Evolutionary conservation across 768 basidiomycete genomes (phyloP), one percentile per base, ranked within the genome.

Genomic region (Sistotremastrum niveocremeum): DNA sequence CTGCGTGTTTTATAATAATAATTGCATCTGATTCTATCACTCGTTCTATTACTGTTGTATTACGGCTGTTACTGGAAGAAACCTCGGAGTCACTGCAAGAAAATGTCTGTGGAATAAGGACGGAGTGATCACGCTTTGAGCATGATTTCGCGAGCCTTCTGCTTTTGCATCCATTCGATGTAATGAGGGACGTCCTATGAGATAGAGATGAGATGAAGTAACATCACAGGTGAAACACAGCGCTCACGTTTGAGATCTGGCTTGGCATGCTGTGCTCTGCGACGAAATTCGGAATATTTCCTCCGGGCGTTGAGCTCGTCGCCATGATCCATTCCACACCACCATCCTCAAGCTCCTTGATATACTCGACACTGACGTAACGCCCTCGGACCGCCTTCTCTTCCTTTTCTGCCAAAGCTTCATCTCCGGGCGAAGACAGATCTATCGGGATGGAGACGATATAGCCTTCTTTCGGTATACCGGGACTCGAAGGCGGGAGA

Each of bases 271-370:
- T 70, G 47, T 60, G 66, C 50, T 84, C 79, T 3, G 72, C 71
- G 48, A 86, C 47, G 51, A 80, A 82, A 10, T 65, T 62, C 1
- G 84, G 84, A 39, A 86, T 78, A 44, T 59, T 69, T 28, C 84
- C 84, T 29, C 81, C 82, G 8, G 81, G 74, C 2, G 73, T 75
- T 52, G 79, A 80, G 29, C 80, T 78, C 2, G 81, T 83, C 3
- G 83, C 84, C 84, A 87, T 84, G 37, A 74, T 68, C 84, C 84
- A 87, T 60, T 85, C 82, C 8, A 76, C 73, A 41, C 61, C 72
- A 42, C 79, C 84, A 49, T 74, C 64, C 12, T 72, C 73, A 37
- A 79, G 70, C 58, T 81, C 80, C 38, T 64, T 60, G 44, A 88
- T 54, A 32, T 72, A 70, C 60, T 87, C 85, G 3, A 82, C 77